Conservation (phyloP, 257 asterid genomes). For the Solanum chilense region DNA sequence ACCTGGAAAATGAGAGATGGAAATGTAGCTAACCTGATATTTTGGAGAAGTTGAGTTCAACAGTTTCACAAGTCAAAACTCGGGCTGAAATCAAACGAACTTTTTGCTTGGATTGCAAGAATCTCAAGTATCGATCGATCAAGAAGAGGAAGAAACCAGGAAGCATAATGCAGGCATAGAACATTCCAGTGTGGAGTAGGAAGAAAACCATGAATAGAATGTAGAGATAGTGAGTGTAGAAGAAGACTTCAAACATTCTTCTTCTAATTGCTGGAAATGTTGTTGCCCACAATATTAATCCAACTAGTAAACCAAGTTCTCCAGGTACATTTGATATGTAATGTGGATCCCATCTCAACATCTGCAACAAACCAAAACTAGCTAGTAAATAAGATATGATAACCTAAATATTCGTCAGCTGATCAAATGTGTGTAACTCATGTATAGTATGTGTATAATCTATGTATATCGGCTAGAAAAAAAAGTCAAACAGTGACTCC, state of each 20-base stretch:
- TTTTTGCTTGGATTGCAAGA: constrained; percentile 59
- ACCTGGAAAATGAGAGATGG: not conserved
- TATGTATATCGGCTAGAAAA: not conserved
- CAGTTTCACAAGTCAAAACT: constrained; percentile 45
- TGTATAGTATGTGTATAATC: not conserved
- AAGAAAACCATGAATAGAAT: constrained; percentile 67
- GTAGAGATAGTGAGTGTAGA: constrained; percentile 84
- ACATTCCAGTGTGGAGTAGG: constrained; percentile 70
- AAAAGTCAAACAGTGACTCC: not conserved
- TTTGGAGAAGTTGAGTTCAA: constrained; percentile 86
- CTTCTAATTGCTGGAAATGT: constrained; percentile 62
- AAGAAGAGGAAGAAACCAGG: constrained; percentile 80
- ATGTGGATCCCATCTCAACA: constrained; percentile 70
- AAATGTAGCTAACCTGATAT: constrained; percentile 26
- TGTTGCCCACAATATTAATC: constrained; percentile 61
- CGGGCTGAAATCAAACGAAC: constrained; percentile 56
- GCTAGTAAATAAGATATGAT: not conserved
- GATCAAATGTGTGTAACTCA: not conserved
- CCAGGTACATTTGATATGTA: constrained; percentile 89
- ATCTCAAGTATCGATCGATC: constrained; percentile 75
- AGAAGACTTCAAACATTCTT: constrained; percentile 69
- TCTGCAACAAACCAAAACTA: constrained; percentile 18
- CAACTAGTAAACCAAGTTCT: constrained; percentile 57
- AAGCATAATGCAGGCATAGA: constrained; percentile 81
- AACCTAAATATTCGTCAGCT: not conserved